Percentiles rank a stretch among this genome's conserved stretches.
These are phyloP conservation scores for Epichloe hybrida DNA, from an alignment of 2,329 filamentous ascomycete genomes.

Conservation along the genomic window DNA sequence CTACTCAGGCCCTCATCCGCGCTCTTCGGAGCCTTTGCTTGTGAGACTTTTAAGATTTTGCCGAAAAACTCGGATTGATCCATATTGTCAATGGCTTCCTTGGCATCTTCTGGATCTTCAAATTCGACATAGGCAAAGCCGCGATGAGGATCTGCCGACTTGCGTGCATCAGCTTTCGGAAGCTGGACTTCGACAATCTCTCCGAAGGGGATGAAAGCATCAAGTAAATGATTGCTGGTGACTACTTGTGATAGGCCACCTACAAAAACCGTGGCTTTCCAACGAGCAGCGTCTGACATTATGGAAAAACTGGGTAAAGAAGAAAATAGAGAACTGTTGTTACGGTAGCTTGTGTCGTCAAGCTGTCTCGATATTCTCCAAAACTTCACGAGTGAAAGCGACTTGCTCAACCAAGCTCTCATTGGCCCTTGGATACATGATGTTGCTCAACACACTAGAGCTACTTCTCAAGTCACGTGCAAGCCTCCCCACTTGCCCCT, in stretches of 20 bases:
- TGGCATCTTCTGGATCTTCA: conserved; percentile 71
- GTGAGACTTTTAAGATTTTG: conserved; percentile 78
- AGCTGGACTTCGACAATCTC: conserved; percentile 86
- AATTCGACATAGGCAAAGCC: conserved; percentile 97
- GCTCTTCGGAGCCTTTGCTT: conserved; percentile 85
- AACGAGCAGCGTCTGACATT: conserved; percentile 72
- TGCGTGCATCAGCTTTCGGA: conserved; percentile 74
- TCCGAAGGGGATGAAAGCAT: conserved; percentile 93
- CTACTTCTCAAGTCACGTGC: neutral
- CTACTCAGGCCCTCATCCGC: conserved; percentile 77
- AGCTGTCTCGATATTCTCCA: neutral
- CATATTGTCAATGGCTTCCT: conserved; percentile 98
- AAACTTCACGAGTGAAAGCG: neutral
- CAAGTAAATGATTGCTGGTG: conserved; percentile 61
- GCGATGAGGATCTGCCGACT: conserved; percentile 65
- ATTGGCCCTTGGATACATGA: neutral
- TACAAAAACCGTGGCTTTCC: conserved; percentile 87
- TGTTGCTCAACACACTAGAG: neutral
- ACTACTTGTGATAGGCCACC: conserved; percentile 75
- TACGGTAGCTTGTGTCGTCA: neutral
- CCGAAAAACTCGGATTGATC: conserved; percentile 93
- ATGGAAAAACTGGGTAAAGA: neutral
- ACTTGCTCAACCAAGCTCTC: neutral
- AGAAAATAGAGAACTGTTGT: neutral
- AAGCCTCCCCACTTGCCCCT: neutral